Base-by-base conservation (phyloP, 495 filamentous ascomycete species). In the Parathielavia appendiculata region DNA sequence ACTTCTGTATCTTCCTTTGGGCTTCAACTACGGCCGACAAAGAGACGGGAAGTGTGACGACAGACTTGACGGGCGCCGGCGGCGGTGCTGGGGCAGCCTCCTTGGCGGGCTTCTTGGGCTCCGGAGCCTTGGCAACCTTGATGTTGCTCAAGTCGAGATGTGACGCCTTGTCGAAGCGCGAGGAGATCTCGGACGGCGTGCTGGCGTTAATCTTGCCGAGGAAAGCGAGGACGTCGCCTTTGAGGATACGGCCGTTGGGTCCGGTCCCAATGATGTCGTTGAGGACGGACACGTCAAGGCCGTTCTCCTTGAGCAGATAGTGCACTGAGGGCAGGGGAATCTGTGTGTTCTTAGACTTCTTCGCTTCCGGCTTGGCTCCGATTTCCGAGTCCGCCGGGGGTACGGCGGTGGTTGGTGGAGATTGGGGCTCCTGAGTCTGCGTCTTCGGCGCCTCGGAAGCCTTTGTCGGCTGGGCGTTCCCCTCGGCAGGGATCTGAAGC, bases 131-230 rank as follows among this genome's bases (percentile, higher is more conserved):
- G 57, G 91, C 76, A 23, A 77, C 66, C 79, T 96, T 95, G 77
- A 97, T 91, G 74, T 97, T 95, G 75, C 88, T 93, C 54, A 97
- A 82, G 71, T 97, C 95, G 26, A 98, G 81, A 69, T 95, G 90
- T 40, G 76, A 73, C 35, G 91, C 83, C 69, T 93, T 87, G 45
- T 78, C 73, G 64, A 97, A 84, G 11, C 83, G 82, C 26, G 78
- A 73, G 43, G 85, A 85, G 59, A 89, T 82, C 41, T 84, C 76
- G n/a, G 81, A 75, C 9, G 91, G 85, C 64, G 88, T 88, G 22
- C 82, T 75, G 41, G 83, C 71, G 45, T 85, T 72, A 64, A 96
- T 88, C 54, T 74, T 74, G 51, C 95, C 93, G 14, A 97, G 75
- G 69, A 92, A 93, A 34, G 91, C 91, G 45, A 98, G 83, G 10